Evolutionary conservation across 306 rosid genomes (phyloP), one percentile per base, ranked within the genome.

Genomic region (Cicer pinnatifidum): DNA sequence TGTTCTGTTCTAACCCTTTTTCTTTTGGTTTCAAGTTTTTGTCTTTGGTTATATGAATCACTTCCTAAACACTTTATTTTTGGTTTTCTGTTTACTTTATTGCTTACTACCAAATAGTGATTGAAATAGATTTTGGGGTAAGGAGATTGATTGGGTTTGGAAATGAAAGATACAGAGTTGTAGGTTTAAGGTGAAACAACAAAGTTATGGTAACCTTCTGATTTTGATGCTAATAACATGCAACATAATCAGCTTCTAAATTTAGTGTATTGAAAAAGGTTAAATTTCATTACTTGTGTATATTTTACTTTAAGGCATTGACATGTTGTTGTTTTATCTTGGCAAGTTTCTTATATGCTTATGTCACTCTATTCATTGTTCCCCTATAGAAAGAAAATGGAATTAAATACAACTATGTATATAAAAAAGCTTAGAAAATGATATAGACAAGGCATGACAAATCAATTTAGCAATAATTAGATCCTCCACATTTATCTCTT

Each of bases 181-280:
- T 78, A 65, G 78, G 81, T 81, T 41, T 65, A 9, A 17, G 38
- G 8, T 39, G 81, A 58, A 52, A 11, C 39, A 23, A 23, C 28
- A 23, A 0, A 23, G 28, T 71, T 45, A 54, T 23, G 89, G 83
- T 69, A 87, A 67, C 64, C 77, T 11, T 64, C 81, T 10, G 86
- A 83, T 28, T 61, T 84, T 54, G 69, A 8, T 66, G 75, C 61
- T 8, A 11, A 76, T 23, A 38, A 69, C 65, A 61, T 61, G 81
- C 76, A 82, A 82, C 86, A 75, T 45, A 81, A 75, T 77, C 90
- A 89, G 72, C 48, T 84, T 23, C 28, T 23, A 1, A 23, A 23
- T 23, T 23, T 23, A 23, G 28, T 23, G 28, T 23, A 23, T 23
- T 23, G 28, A 23, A 23, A 23, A 23, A 23, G 28, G 28, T 23